Conservation (phyloP, 345 rosid genomes). For the Erucastrum elatum region DNA sequence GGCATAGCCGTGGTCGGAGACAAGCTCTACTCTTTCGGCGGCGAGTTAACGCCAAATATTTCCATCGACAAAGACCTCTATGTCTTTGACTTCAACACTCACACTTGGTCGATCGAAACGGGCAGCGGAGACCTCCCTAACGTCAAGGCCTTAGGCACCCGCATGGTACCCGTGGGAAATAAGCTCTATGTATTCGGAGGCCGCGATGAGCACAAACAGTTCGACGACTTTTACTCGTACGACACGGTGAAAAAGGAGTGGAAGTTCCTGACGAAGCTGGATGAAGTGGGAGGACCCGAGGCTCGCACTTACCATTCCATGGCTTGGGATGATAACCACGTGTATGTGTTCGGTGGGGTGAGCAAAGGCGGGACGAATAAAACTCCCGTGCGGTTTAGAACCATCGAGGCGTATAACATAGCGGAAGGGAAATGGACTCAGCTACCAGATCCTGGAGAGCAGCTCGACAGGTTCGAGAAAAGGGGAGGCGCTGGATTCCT, state of each 20-base stretch:
- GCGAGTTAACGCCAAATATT: conserved; percentile 2
- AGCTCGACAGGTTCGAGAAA: background rate
- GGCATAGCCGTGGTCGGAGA: conserved; percentile 16
- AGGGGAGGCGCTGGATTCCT: conserved; percentile 16
- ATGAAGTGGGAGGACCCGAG: background rate
- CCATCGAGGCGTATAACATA: background rate
- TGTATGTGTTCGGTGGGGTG: conserved; percentile 21
- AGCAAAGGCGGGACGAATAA: background rate
- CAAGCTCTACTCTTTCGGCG: conserved; percentile 20
- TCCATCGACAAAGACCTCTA: conserved; percentile 19
- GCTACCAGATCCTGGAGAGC: conserved; percentile 12
- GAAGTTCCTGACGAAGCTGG: conserved; percentile 8
- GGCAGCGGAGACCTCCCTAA: conserved; percentile 4
- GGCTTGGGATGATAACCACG: conserved; percentile 4
- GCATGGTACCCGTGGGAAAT: conserved; percentile 12
- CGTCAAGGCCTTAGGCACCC: background rate
- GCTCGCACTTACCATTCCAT: conserved; percentile 20
- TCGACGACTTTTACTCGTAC: conserved; percentile 1
- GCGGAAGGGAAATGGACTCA: background rate
- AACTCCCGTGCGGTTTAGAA: background rate
- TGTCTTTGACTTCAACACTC: conserved; percentile 22
- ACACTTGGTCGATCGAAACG: conserved; percentile 16
- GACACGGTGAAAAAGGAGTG: conserved; percentile 14
- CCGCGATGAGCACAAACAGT: background rate
- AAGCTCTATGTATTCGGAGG: conserved; percentile 21